phyloP scores from a whole-genome alignment of 1,284 basidiomycete genomes.

The Boletus holoroseus region DNA sequence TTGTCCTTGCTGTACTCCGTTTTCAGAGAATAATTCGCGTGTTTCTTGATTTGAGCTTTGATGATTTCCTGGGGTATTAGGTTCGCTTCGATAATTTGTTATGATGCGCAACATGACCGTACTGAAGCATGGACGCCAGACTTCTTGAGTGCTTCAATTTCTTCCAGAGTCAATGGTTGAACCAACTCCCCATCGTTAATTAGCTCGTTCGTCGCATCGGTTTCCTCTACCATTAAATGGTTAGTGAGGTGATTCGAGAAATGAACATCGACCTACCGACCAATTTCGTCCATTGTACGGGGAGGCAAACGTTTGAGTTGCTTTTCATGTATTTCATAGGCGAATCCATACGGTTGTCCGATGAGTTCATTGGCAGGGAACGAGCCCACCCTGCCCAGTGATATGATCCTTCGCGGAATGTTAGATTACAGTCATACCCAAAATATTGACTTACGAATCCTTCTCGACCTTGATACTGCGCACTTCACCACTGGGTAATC shows the following conservation, averaged over 20 bases:
- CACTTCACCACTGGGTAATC: slow-evolving; percentile 64
- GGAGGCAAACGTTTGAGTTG: slow-evolving; percentile 59
- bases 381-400: slow-evolving; percentile 68
- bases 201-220: slow-evolving; percentile 83
- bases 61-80: slow-evolving; percentile 74
- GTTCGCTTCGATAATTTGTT: slow-evolving; percentile 4
- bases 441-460: slow-evolving; percentile 49
- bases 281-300: slow-evolving; percentile 65
- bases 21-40: slow-evolving; percentile 85
- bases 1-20: slow-evolving; percentile 98
- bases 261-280: slow-evolving; percentile 37
- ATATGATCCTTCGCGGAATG: slow-evolving; percentile 46
- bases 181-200: slow-evolving; percentile 78
- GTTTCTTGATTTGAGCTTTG: slow-evolving; percentile 84
- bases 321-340: slow-evolving; percentile 71
- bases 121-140: slow-evolving; percentile 73
- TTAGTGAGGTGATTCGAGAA: slow-evolving; percentile 8
- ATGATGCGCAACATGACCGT: slow-evolving; percentile 19
- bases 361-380: slow-evolving; percentile 68
- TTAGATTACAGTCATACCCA: slow-evolving; percentile 5
- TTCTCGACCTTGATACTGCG: slow-evolving; percentile 61
- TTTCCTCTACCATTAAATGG: slow-evolving; percentile 60
- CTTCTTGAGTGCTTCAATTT: slow-evolving; percentile 77
- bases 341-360: slow-evolving; percentile 68
- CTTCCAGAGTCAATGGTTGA: slow-evolving; percentile 72